Evolutionary conservation across 2,329 filamentous ascomycete genomes (phyloP).

Genomic region (Paradendryphiella salina): DNA sequence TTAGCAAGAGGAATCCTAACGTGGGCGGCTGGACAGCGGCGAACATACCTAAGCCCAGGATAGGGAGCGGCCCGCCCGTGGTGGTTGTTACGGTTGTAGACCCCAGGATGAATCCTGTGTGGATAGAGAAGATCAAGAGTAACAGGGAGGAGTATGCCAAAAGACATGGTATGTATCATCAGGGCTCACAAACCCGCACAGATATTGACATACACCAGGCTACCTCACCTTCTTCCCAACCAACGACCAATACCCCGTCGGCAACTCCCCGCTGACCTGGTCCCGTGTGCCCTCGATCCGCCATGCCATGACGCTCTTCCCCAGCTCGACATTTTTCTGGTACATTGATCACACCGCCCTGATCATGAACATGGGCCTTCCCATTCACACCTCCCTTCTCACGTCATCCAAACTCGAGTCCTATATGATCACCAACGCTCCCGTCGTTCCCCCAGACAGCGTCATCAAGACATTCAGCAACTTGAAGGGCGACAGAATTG

Average conservation of each 20-base stretch:
- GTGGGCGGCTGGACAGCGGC: slow-evolving; percentile 16
- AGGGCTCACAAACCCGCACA: not conserved
- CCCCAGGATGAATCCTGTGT: slow-evolving; percentile 65
- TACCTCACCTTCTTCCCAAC: slow-evolving; percentile 84
- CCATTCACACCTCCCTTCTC: slow-evolving; percentile 73
- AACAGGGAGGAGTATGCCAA: slow-evolving; percentile 85
- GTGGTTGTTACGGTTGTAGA: slow-evolving; percentile 89
- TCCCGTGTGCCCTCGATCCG: slow-evolving; percentile 81
- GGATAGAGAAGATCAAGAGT: slow-evolving; percentile 72
- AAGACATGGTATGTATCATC: slow-evolving; percentile 67
- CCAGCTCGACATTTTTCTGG: slow-evolving; percentile 81
- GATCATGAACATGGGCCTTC: slow-evolving; percentile 79
- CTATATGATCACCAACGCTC: slow-evolving; percentile 80
- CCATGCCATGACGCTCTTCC: slow-evolving; percentile 81
- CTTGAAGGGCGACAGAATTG: slow-evolving; percentile 74
- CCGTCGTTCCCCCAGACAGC: slow-evolving; percentile 91
- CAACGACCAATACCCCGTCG: slow-evolving; percentile 73
- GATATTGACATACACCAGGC: slow-evolving; percentile 56
- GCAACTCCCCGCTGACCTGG: slow-evolving; percentile 64
- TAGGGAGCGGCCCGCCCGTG: slow-evolving; percentile 56
- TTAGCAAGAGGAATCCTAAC: slow-evolving; percentile 14
- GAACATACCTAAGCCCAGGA: slow-evolving; percentile 38
- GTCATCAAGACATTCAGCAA: slow-evolving; percentile 93
- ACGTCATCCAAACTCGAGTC: slow-evolving; percentile 67
- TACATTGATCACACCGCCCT: slow-evolving; percentile 81